A percentile compares a stretch with the other conserved stretches of the same genome.
phyloP scores from a whole-genome alignment of 139 green algal species.

The Coccomyxa sp. region DNA sequence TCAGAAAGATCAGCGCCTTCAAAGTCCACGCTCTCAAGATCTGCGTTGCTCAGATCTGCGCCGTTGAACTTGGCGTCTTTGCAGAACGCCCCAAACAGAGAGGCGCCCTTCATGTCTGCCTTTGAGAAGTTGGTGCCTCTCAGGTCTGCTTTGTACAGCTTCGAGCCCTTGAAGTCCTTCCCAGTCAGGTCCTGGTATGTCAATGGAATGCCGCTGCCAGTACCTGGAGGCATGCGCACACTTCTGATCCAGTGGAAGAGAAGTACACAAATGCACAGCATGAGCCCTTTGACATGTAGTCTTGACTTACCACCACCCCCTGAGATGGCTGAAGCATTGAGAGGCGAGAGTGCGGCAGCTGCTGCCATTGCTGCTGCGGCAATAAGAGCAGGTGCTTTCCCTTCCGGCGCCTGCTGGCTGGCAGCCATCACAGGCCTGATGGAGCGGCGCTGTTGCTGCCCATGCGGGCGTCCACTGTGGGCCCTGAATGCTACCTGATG shows the following conservation, averaged over 20 bases:
- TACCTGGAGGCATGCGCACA: neutral
- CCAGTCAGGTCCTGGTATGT: slow-evolving; percentile 38
- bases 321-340: slow-evolving; percentile 21
- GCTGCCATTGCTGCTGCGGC: neutral
- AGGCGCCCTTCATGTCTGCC: slow-evolving; percentile 47
- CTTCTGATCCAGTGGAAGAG: too few species aligned
- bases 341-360: neutral
- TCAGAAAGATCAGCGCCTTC: slow-evolving; percentile 71
- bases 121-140: slow-evolving; percentile 57
- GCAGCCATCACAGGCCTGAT: too few species aligned
- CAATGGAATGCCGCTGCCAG: slow-evolving; percentile 24
- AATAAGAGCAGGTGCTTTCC: neutral
- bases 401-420: too few species aligned
- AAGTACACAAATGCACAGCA: too few species aligned
- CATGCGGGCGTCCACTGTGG: too few species aligned
- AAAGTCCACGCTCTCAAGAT: slow-evolving; percentile 61
- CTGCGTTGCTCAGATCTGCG: slow-evolving; percentile 61
- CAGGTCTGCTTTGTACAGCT: slow-evolving; percentile 63
- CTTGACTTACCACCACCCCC: slow-evolving; percentile 20
- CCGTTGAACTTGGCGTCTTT: slow-evolving; percentile 63
- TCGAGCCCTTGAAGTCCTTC: slow-evolving; percentile 55
- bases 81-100: slow-evolving; percentile 57
- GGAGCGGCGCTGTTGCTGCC: too few species aligned
- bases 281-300: too few species aligned
- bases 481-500: too few species aligned